phyloP scores from a whole-genome alignment of 306 rosid species.

The Benincasa hispida region DNA sequence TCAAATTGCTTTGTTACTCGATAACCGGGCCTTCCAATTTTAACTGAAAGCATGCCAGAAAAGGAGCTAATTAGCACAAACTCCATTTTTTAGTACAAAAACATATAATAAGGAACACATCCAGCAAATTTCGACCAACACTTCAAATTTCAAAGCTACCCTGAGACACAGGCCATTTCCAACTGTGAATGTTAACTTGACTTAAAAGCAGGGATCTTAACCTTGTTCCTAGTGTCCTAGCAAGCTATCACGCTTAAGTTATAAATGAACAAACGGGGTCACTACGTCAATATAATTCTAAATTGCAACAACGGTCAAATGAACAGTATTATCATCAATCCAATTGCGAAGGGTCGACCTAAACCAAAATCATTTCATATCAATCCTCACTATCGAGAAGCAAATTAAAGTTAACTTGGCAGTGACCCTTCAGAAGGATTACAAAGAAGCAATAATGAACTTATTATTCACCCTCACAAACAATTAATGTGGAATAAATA shows the following conservation, averaged over 20 bases:
- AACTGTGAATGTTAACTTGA: not conserved
- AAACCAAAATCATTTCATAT: not conserved
- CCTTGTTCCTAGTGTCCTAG: not conserved
- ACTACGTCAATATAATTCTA: not conserved
- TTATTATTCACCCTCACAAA: not conserved
- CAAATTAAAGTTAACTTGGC: not conserved
- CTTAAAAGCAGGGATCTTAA: not conserved
- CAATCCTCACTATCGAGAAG: not conserved
- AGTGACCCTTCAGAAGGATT: not conserved
- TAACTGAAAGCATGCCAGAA: slow-evolving; percentile 36
- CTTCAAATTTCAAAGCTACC: not conserved
- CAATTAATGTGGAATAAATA: not conserved
- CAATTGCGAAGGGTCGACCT: not conserved
- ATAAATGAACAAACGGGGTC: not conserved
- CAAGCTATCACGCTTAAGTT: not conserved
- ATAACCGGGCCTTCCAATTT: slow-evolving; percentile 94
- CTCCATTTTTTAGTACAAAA: not conserved
- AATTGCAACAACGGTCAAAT: not conserved
- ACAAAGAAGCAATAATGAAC: not conserved
- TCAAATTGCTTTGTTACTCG: slow-evolving; percentile 90
- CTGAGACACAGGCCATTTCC: not conserved
- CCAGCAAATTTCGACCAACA: not conserved
- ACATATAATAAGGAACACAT: not conserved
- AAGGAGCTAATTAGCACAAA: not conserved
- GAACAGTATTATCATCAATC: not conserved